Evolutionary conservation across 805 yeast species (phyloP).

Genomic region (Tetrapisispora arboricola): DNA sequence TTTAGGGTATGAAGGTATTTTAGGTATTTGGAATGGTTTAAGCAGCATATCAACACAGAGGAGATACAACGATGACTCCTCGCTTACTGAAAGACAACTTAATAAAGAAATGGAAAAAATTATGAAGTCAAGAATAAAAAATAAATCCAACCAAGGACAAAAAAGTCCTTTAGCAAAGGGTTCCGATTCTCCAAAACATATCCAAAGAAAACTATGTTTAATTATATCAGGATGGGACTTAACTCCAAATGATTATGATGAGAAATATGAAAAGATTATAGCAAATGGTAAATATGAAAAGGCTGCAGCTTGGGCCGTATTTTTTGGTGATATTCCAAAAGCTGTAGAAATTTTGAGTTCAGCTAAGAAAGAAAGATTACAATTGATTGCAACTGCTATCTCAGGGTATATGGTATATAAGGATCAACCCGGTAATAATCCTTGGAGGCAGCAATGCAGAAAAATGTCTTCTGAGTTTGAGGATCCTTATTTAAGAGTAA

Average conservation of each 20-base stretch:
- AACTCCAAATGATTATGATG: slow-evolving; percentile 64
- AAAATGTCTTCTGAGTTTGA: slow-evolving; percentile 78
- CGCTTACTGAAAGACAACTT: slow-evolving; percentile 25
- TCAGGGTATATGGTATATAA: slow-evolving; percentile 62
- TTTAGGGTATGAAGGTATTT: slow-evolving; percentile 78
- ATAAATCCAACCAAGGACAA: slow-evolving; percentile 17
- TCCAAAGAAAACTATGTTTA: slow-evolving; percentile 69
- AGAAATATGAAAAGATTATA: slow-evolving; percentile 48
- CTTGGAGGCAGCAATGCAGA: slow-evolving; percentile 93
- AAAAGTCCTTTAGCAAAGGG: slow-evolving; percentile 13
- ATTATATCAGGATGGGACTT: slow-evolving; percentile 88
- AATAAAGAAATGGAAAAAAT: slow-evolving; percentile 27
- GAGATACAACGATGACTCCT: slow-evolving; percentile 31
- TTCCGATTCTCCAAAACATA: slow-evolving; percentile 31
- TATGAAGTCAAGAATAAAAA: slow-evolving; percentile 33
- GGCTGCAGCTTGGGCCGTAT: slow-evolving; percentile 97
- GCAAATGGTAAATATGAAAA: slow-evolving; percentile 57
- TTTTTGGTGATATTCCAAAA: slow-evolving; percentile 74
- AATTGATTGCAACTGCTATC: slow-evolving; percentile 84
- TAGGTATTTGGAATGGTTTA: slow-evolving; percentile 80
- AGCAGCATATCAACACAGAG: slow-evolving; percentile 41
- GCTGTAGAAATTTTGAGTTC: slow-evolving; percentile 72
- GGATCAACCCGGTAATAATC: slow-evolving; percentile 42
- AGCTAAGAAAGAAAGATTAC: slow-evolving; percentile 59
- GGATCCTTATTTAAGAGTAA: slow-evolving; percentile 81